Evolutionary conservation across 257 asterid species (phyloP).

Genomic region (Fraxinus anomala): DNA sequence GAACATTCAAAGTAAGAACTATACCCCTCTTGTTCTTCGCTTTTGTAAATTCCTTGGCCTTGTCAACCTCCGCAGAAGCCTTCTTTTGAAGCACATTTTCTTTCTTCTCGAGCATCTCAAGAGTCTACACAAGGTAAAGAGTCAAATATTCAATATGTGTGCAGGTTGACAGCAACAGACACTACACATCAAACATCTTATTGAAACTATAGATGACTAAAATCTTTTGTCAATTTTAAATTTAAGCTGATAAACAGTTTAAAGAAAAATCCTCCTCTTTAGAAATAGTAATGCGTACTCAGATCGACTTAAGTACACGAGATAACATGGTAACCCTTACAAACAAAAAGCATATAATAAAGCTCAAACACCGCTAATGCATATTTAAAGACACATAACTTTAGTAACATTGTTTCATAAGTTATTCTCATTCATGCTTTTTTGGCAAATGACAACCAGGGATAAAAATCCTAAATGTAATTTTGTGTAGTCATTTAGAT

Average conservation of each 20-base stretch:
- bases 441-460: not conserved
- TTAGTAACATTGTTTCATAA: not conserved
- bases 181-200: not conserved
- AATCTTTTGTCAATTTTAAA: not conserved
- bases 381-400: not conserved
- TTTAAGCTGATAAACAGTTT: not conserved
- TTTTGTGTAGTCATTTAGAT: not conserved
- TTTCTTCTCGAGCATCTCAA: slow-evolving; percentile 40
- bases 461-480: not conserved
- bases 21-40: slow-evolving; percentile 41
- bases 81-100: slow-evolving; percentile 37
- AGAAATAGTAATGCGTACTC: not conserved
- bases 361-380: not conserved
- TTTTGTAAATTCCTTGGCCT: slow-evolving; percentile 39
- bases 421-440: not conserved
- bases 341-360: not conserved
- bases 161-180: not conserved
- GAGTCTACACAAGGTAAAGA: slow-evolving; percentile 25
- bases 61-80: slow-evolving; percentile 38
- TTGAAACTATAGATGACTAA: not conserved
- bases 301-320: not conserved
- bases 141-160: not conserved
- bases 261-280: not conserved
- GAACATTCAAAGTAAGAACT: not conserved
- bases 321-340: not conserved